A percentile compares a stretch with the other conserved stretches of the same genome.
Evolutionary conservation across 2,329 filamentous ascomycete species (phyloP).

Genomic region (Pseudocercospora eumusae): DNA sequence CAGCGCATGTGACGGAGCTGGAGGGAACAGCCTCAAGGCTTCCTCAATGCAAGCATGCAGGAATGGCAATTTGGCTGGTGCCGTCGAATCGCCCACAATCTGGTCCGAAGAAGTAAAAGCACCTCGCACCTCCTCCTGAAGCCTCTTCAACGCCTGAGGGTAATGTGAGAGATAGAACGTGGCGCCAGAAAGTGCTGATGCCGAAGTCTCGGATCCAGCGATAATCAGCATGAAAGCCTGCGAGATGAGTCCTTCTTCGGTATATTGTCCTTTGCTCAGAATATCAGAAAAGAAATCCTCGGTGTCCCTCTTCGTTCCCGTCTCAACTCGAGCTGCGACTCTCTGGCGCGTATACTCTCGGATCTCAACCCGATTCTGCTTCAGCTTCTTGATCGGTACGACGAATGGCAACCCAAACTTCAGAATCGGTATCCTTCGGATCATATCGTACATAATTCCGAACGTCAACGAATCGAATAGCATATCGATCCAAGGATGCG

Average conservation of each 20-base stretch:
- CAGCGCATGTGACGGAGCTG: conserved; percentile 10
- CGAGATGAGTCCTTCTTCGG: neutral
- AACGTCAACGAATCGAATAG: neutral
- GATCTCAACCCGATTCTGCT: neutral
- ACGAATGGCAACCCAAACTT: neutral
- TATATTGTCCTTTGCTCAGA: neutral
- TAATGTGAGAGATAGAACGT: conserved; percentile 8
- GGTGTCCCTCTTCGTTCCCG: neutral
- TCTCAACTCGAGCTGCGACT: neutral
- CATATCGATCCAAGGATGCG: conserved; percentile 41
- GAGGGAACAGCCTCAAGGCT: conserved; percentile 19
- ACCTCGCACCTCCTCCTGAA: conserved; percentile 9
- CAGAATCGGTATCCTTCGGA: neutral
- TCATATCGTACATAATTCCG: neutral
- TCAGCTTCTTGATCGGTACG: neutral
- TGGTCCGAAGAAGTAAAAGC: conserved; percentile 7
- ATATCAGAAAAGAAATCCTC: conserved; percentile 3
- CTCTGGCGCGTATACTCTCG: neutral
- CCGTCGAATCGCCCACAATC: conserved; percentile 11
- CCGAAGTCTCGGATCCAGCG: conserved; percentile 10
- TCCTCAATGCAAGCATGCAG: conserved; percentile 14
- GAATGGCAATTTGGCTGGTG: conserved; percentile 7
- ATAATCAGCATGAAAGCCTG: conserved; percentile 10
- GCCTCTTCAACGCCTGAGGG: conserved; percentile 8
- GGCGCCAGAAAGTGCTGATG: conserved; percentile 5